Conservation (phyloP, 1,284 basidiomycete species). For the Microbotryum saponariae region DNA sequence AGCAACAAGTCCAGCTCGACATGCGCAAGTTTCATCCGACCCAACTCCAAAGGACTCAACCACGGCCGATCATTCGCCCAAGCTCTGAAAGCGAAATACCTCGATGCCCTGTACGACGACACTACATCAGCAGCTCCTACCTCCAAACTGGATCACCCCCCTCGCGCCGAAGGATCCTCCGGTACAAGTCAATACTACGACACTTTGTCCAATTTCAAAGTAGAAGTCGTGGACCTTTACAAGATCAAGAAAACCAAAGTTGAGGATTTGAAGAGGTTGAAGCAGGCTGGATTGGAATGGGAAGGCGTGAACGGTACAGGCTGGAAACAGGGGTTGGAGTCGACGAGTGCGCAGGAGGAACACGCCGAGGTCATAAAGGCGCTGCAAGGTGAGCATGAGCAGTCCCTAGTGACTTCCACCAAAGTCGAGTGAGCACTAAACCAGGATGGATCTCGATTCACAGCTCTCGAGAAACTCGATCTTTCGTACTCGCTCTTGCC, state of each 20-base stretch:
- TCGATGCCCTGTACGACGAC: slow-evolving; percentile 45
- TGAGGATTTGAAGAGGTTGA: slow-evolving; percentile 58
- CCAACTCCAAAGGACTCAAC: slow-evolving; percentile 29
- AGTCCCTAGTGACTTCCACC: neutral
- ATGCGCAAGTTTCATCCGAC: slow-evolving; percentile 38
- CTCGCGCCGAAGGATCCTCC: too few species aligned
- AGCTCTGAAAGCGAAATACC: slow-evolving; percentile 68
- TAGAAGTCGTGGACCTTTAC: slow-evolving; percentile 76
- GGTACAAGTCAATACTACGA: slow-evolving; percentile 40
- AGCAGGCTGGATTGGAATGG: slow-evolving; percentile 68
- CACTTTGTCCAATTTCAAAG: slow-evolving; percentile 49
- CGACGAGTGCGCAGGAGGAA: neutral
- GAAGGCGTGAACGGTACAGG: slow-evolving; percentile 51
- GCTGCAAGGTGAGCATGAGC: slow-evolving; percentile 6
- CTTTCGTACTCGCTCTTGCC: slow-evolving; percentile 70
- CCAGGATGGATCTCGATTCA: slow-evolving; percentile 37
- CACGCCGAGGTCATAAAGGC: neutral
- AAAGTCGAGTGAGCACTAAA: slow-evolving; percentile 44
- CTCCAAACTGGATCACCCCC: too few species aligned
- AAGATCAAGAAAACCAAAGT: slow-evolving; percentile 51
- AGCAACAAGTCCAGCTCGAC: neutral
- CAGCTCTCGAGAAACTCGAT: slow-evolving; percentile 72
- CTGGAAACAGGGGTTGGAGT: slow-evolving; percentile 49
- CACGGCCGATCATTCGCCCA: slow-evolving; percentile 62
- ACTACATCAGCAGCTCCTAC: neutral